Percentiles rank a stretch among this genome's conserved stretches.
phyloP scores from a whole-genome alignment of 257 asterid genomes.

The Nicotiana noctiflora region DNA sequence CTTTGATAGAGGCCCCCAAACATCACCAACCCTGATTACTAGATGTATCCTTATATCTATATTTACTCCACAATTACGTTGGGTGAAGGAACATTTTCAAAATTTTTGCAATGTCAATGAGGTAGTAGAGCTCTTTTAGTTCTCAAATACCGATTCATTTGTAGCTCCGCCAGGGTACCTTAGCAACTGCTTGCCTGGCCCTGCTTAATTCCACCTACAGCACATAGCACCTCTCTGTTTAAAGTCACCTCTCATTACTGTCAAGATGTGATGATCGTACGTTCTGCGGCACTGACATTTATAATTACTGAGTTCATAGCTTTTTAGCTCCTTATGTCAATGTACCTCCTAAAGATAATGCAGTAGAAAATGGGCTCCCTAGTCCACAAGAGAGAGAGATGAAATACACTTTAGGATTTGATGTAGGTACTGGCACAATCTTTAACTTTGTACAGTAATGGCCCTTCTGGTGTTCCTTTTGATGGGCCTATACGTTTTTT shows the following conservation, averaged over 20 bases:
- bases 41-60: not conserved
- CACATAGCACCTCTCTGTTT: conserved; percentile 1
- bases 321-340: not conserved
- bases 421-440: conserved; percentile 1
- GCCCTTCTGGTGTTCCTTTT: not conserved
- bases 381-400: not conserved
- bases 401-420: not conserved
- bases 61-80: not conserved
- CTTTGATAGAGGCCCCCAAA: not conserved
- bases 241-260: not conserved
- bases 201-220: not conserved
- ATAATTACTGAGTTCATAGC: not conserved
- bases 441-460: not conserved
- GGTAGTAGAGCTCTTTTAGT: not conserved
- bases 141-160: not conserved
- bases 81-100: not conserved
- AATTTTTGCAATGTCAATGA: not conserved
- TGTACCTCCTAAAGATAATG: not conserved
- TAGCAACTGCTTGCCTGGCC: not conserved
- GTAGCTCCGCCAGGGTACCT: not conserved
- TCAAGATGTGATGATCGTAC: not conserved
- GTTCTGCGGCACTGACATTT: not conserved
- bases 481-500: not conserved
- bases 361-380: not conserved
- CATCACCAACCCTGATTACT: not conserved